A percentile compares a stretch with the other conserved stretches of the same genome.
phyloP scores from a whole-genome alignment of 352 stramenopile species.

The Globisporangium paddicum region DNA sequence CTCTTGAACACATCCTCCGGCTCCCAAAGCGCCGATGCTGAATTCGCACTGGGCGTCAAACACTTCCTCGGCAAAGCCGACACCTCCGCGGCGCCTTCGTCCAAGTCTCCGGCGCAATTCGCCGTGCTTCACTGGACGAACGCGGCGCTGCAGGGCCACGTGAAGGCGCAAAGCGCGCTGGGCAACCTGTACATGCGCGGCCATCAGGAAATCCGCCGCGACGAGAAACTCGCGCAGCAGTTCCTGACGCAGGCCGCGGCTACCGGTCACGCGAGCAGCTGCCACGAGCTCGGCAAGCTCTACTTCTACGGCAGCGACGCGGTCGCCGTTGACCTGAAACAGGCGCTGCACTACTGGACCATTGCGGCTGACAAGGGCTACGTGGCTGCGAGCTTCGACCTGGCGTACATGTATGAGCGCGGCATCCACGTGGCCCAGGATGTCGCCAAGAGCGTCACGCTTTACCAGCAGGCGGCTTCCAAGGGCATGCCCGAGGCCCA shows the following conservation, averaged over 20 bases:
- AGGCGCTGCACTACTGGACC: slow-evolving; percentile 61
- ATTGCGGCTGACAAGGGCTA: slow-evolving; percentile 54
- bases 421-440: slow-evolving; percentile 63
- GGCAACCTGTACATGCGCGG: slow-evolving; percentile 68
- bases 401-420: slow-evolving; percentile 71
- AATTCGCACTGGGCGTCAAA: slow-evolving; percentile 62
- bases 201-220: slow-evolving; percentile 36
- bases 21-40: slow-evolving; percentile 22
- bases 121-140: slow-evolving; percentile 78
- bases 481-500: slow-evolving; percentile 72
- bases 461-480: slow-evolving; percentile 52
- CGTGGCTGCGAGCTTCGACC: slow-evolving; percentile 68
- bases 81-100: slow-evolving; percentile 10
- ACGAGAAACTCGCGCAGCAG: slow-evolving; percentile 39
- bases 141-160: slow-evolving; percentile 60
- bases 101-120: slow-evolving; percentile 36
- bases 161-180: slow-evolving; percentile 64
- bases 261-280: slow-evolving; percentile 57
- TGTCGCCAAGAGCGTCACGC: slow-evolving; percentile 42
- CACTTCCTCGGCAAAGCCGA: slow-evolving; percentile 44
- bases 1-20: not conserved
- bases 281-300: slow-evolving; percentile 74
- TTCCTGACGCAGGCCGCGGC: slow-evolving; percentile 68
- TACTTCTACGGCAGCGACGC: slow-evolving; percentile 47
- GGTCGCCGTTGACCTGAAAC: slow-evolving; percentile 23